Evolutionary conservation across 352 stramenopile genomes (phyloP), one percentile per base, ranked within the genome.

Genomic region (Phytophthora rubi): DNA sequence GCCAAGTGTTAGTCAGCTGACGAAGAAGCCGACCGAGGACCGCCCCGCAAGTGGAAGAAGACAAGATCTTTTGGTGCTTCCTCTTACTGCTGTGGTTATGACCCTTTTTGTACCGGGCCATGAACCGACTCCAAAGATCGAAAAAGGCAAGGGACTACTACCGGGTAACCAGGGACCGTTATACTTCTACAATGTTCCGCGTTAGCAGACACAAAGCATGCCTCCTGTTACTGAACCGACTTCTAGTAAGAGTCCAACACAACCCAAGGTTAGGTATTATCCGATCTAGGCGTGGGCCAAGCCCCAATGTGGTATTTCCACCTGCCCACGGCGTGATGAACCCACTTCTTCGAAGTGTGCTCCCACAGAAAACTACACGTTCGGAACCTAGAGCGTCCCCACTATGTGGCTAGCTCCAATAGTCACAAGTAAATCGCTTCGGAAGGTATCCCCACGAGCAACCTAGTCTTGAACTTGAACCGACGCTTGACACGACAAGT

Each of bases 101-200:
- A 15, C 47, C 18, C n/a, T 53, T 53, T 53, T 53, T 53, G 47
- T 16, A 32, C 30, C 47, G 47, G 47, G 4, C 47, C 47, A 53
- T 53, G 30, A 18, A 53, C 47, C 47, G 30, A 32, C 13, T 32
- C 48, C 28, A 54, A 54, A 12, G 48, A 54, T n/a, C 30, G 30
- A 35, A 35, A 35, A 4, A 35, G 30, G 30, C 30, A 35, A 35
- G 30, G 30, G 30, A 35, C 30, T 54, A 35, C 48, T 12, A 54
- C 48, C 48, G 23, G 48, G 48, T 35, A 54, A 35, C 48, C 48
- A 54, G 32, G 48, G 48, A 54, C 32, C 3, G 48, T 54, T 18
- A 35, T 54, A 12, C 48, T 35, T 54, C 48, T 35, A 54, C 48
- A 54, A 7, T 26, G 48, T 54, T 54, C 48, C 23, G 48, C 48